These are phyloP conservation scores for Tulasnella sp. DNA, from an alignment of 768 basidiomycete genomes.

Conservation along the genomic window DNA sequence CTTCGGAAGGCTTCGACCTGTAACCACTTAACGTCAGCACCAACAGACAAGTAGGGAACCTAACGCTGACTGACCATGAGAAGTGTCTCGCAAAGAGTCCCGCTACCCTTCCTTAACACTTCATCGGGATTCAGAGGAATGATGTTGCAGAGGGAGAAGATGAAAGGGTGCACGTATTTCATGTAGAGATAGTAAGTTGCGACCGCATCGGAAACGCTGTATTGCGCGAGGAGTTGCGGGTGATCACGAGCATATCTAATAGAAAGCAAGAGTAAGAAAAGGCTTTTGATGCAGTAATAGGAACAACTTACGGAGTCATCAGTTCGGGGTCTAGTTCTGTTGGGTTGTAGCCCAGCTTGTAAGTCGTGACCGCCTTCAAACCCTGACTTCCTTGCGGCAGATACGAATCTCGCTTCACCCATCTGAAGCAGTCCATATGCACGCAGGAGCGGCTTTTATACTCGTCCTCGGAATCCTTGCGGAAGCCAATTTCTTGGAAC, in stretches of 20 bases:
- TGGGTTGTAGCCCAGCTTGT: slow-evolving; percentile 95
- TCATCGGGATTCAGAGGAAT: slow-evolving; percentile 97
- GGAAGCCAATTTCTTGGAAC: slow-evolving; percentile 93
- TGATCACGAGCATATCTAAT: slow-evolving; percentile 92
- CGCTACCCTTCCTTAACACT: slow-evolving; percentile 92
- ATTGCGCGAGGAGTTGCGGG: slow-evolving; percentile 91
- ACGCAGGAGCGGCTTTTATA: slow-evolving; percentile 93
- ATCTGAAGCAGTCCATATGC: slow-evolving; percentile 99
- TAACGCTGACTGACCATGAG: slow-evolving; percentile 73
- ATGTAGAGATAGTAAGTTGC: slow-evolving; percentile 99
- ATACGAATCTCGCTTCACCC: slow-evolving; percentile 99
- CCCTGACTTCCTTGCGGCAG: slow-evolving; percentile 98
- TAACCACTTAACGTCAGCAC: slow-evolving; percentile 26
- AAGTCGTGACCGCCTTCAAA: slow-evolving; percentile 94
- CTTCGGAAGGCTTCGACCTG: slow-evolving; percentile 95
- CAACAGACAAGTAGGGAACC: neutral
- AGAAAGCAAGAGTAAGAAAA: slow-evolving; percentile 7
- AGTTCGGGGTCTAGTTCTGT: slow-evolving; percentile 97
- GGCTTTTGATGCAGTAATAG: neutral
- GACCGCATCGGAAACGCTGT: slow-evolving; percentile 99
- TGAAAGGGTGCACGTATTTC: slow-evolving; percentile 99
- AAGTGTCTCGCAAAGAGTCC: slow-evolving; percentile 95
- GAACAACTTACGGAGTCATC: slow-evolving; percentile 90
- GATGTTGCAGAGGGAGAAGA: slow-evolving; percentile 98
- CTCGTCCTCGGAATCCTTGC: slow-evolving; percentile 89